Evolutionary conservation across 1,284 basidiomycete species (phyloP).

Genomic region (Irpex rosettiformis): DNA sequence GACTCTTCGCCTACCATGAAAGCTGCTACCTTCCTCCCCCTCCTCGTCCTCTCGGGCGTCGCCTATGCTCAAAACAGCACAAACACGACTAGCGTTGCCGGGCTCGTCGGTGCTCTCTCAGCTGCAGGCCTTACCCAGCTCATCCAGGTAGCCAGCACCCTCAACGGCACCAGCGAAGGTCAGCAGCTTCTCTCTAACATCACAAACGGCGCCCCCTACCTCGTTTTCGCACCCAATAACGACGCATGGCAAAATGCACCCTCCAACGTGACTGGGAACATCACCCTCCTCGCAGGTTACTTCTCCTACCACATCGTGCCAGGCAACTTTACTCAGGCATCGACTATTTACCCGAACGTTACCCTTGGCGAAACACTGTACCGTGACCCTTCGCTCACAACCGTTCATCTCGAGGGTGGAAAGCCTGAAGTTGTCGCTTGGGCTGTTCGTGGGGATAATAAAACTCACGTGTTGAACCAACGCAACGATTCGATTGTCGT

Average conservation of each 20-base stretch:
- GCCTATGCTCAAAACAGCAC: conserved; percentile 27
- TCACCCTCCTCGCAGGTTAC: conserved; percentile 38
- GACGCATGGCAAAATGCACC: conserved; percentile 37
- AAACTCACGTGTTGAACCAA: conserved; percentile 53
- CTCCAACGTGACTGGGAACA: conserved; percentile 34
- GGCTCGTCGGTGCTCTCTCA: conserved; percentile 33
- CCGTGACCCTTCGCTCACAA: conserved; percentile 33
- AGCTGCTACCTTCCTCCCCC: conserved; percentile 12
- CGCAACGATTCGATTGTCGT: conserved; percentile 40
- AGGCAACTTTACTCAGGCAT: conserved; percentile 43
- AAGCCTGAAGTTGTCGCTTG: conserved; percentile 63
- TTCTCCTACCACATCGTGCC: conserved; percentile 63
- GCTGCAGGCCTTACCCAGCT: conserved; percentile 37
- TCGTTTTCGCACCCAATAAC: conserved; percentile 49
- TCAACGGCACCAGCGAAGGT: conserved; percentile 43
- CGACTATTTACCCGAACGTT: conserved; percentile 44
- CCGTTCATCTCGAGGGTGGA: conserved; percentile 52
- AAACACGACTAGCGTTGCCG: conserved; percentile 29
- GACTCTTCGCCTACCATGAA: conserved; percentile 7
- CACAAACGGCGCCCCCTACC: conserved; percentile 32
- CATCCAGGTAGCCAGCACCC: conserved; percentile 26
- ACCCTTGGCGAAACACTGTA: conserved; percentile 67
- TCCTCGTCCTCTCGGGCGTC: conserved; percentile 14
- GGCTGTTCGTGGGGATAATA: conserved; percentile 42
- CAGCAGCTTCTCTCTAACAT: conserved; percentile 40